Base-by-base conservation (phyloP, 352 stramenopile species). In the Globisporangium takayamanum region DNA sequence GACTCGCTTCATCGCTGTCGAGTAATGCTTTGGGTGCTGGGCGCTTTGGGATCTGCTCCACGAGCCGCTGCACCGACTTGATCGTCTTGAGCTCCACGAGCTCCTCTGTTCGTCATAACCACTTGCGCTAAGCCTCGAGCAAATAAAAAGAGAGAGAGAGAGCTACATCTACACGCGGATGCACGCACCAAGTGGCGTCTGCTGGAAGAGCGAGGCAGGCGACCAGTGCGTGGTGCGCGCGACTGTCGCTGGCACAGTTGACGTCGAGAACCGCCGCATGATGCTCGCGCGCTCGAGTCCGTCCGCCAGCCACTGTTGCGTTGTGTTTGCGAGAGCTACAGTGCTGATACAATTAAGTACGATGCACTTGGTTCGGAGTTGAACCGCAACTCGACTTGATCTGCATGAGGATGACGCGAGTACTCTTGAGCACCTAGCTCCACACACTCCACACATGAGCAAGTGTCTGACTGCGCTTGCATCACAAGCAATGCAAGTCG, bases 11-110 rank as follows among this genome's bases (percentile, higher is more conserved):
- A 10, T 16, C 16, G 7, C 16, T 53, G 12, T 0, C 26, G 12
- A 59, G 52, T 6, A 62, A 28, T 12, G 18, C 16, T 36, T 48
- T 47, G 0, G 59, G 59, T 2, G 20, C 44, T 5, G 44, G 42
- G 41, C n/a, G 49, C 48, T 54, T 65, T 61, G 25, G 67, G 41
- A 80, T 62, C 55, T 76, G 73, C 37, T 78, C 73, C 50, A 72
- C 66, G 22, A 88, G 61, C 2, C 69, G 74, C 62, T 88, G 73
- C 57, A 87, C 76, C 7, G 70, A 58, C 33, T 65, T 28, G 44
- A 90, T 72, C 62, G 78, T 85, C 52, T 70, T 66, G 46, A 90
- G 72, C 69, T 90, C 80, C 48, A 66, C 56, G 5, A 88, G 46
- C 22, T 83, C 70, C 46, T 76, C 76, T 77, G 37, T 25, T 22